Evolutionary conservation across 163 green algal species (phyloP), one percentile per base, ranked within the genome.

Genomic region (Picocystis sp.): DNA sequence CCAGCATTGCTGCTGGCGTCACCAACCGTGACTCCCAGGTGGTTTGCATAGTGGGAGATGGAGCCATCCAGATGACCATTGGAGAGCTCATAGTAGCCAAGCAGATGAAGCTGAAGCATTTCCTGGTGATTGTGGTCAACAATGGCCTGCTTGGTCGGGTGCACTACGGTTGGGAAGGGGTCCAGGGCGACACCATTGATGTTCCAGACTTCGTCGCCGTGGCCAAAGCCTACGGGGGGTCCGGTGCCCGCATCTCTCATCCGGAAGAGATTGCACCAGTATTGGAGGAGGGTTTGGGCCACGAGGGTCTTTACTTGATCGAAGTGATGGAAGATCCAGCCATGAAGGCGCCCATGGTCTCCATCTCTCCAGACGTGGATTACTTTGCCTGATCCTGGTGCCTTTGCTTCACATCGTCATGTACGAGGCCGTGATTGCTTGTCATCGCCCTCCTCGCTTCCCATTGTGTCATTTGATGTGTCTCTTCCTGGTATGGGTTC

Each of bases 1-100:
- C 47, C 3, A 15, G 24, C n/a, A 53, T 53, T n/a, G 47, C 47
- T 17, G 47, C 47, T 33, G 15, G 24, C 3, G 24, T 53, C 24
- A 33, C 35, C 15, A 17, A 17, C 5, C 15, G 14, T 19, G 15
- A 17, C 15, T 33, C 24, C 12, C 34, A 33, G 14, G 24, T 44
- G 24, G 47, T 53, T 17, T 33, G 24, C 24, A 34, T 53, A 33
- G 11, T 25, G 15, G 47, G 47, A 33, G 47, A 53, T 22, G 47
- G 47, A 33, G 47, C 47, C 13, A 19, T 53, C 14, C 47, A 53
- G 47, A 53, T 53, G 47, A 53, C 47, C 11, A 17, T 53, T 3
- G 14, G 14, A 5, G 47, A 53, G 47, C 47, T 53, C 3, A 34
- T 34, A 8, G 35, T 34, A 8, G 47, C 47, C 3, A 34, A 44